Evolutionary conservation across 139 green algal genomes (phyloP).

Genomic region (Picochlorum sp.): DNA sequence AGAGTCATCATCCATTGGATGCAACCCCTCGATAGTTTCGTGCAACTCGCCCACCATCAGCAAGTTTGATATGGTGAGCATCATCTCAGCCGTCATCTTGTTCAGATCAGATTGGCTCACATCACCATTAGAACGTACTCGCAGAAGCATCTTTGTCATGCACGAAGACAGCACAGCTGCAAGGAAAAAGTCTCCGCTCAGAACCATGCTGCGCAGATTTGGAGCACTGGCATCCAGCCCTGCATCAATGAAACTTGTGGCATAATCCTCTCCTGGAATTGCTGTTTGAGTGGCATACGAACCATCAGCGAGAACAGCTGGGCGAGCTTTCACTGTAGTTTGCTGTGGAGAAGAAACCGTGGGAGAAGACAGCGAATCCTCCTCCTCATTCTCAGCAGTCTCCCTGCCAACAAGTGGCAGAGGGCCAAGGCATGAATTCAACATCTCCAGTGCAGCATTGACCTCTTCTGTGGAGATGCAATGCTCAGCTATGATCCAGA

Average conservation of each 20-base stretch:
- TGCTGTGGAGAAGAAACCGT: slow-evolving; percentile 2
- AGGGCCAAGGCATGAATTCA: slow-evolving; percentile 67
- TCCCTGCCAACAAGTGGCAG: slow-evolving; percentile 53
- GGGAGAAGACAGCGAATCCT: background rate
- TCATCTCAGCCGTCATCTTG: slow-evolving; percentile 46
- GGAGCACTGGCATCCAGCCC: slow-evolving; percentile 17
- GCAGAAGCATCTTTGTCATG: slow-evolving; percentile 88
- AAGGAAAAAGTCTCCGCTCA: slow-evolving; percentile 89
- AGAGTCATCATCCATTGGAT: slow-evolving; percentile 71
- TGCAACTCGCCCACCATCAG: slow-evolving; percentile 69
- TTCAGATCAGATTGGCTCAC: slow-evolving; percentile 34
- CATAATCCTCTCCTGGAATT: slow-evolving; percentile 15
- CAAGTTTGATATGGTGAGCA: slow-evolving; percentile 77
- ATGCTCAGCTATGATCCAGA: slow-evolving; percentile 97
- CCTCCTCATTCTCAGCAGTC: slow-evolving; percentile 19
- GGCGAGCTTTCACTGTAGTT: slow-evolving; percentile 40
- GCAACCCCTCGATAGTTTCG: slow-evolving; percentile 14
- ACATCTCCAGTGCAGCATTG: slow-evolving; percentile 56
- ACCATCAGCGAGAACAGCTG: slow-evolving; percentile 90
- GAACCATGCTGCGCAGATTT: slow-evolving; percentile 57
- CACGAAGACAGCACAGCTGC: slow-evolving; percentile 67
- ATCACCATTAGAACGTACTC: slow-evolving; percentile 43
- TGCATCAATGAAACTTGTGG: slow-evolving; percentile 17
- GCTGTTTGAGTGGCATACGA: slow-evolving; percentile 89
- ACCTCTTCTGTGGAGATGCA: slow-evolving; percentile 58